Conservation (phyloP, 2,329 filamentous ascomycete species). For the Dichotomopilus funicola region DNA sequence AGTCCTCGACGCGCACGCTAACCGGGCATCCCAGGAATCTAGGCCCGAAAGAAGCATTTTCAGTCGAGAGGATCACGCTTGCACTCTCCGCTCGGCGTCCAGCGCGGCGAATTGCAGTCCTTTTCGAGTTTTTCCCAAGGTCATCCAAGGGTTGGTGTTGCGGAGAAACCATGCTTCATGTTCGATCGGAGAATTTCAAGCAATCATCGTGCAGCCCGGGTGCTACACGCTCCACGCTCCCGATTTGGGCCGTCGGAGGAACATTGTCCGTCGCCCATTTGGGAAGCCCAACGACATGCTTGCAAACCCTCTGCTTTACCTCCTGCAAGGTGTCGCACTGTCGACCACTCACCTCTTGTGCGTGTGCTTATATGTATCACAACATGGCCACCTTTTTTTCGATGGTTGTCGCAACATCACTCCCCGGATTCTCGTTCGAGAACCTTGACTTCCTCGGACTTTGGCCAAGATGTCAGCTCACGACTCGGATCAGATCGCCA, state of each 20-base stretch:
- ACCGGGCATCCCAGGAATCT: slow-evolving; percentile 12
- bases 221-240: slow-evolving; percentile 18
- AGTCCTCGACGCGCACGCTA: background rate
- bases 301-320: slow-evolving; percentile 1
- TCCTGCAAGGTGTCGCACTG: background rate
- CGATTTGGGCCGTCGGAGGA: slow-evolving; percentile 18
- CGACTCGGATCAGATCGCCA: slow-evolving; percentile 19
- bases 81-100: background rate
- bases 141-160: background rate
- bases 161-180: slow-evolving; percentile 11
- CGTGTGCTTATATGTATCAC: slow-evolving; percentile 5
- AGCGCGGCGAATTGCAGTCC: slow-evolving; percentile 9
- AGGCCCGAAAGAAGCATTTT: slow-evolving; percentile 13
- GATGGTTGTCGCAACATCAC: slow-evolving; percentile 3
- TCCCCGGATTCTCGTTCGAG: slow-evolving; percentile 6
- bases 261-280: slow-evolving; percentile 12
- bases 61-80: slow-evolving; percentile 4
- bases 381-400: background rate
- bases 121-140: too few species aligned
- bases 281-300: slow-evolving; percentile 7
- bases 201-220: slow-evolving; percentile 15
- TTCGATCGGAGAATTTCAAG: slow-evolving; percentile 18
- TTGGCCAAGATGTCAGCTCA: slow-evolving; percentile 23
- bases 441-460: background rate
- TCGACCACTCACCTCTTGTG: background rate